Evolutionary conservation across 768 basidiomycete genomes (phyloP), one percentile per base, ranked within the genome.

Genomic region (Tulasnella sp.): DNA sequence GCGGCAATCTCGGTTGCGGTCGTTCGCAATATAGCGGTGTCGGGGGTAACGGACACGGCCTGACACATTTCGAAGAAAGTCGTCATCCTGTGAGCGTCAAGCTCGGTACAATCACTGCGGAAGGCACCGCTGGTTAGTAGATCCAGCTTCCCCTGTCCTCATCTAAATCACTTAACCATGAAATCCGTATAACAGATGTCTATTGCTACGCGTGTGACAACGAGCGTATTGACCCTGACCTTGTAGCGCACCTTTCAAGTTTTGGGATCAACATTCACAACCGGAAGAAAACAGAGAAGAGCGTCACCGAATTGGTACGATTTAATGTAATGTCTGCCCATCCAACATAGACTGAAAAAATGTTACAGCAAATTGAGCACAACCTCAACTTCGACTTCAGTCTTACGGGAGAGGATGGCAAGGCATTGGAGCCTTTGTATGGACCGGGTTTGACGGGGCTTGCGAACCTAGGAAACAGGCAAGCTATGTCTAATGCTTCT

Each of bases 311-410:
- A 67, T 76, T 99, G 63, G 92, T 92, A 60, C 51, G 80, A n/a
- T n/a, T n/a, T n/a, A n/a, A n/a, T n/a, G n/a, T n/a, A n/a, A n/a
- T n/a, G n/a, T n/a, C n/a, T n/a, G 21, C n/a, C 34, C 4, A 11
- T 22, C 34, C 15, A 15, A 38, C 15, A 38, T 5, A 15, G 34
- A 53, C 15, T 34, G 19, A n/a, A 38, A 56, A 49, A 12, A 25
- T 43, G 29, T 34, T 52, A 3, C 50, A 84, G 90, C 90, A 98
- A 86, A 86, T 98, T 65, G 93, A 98, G 68, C 92, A 97, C 63
- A 99, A 99, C 67, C 74, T 98, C 31, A 82, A 80, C 48, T 98
- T 90, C 68, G 93, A 98, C 68, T 97, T 98, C 70, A 90, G 87
- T 0, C 79, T 99, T 60, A 88, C 85, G 0, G 80, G 78, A 19